Conservation (phyloP, 2,329 filamentous ascomycete species). For the Fusarium temperatum region DNA sequence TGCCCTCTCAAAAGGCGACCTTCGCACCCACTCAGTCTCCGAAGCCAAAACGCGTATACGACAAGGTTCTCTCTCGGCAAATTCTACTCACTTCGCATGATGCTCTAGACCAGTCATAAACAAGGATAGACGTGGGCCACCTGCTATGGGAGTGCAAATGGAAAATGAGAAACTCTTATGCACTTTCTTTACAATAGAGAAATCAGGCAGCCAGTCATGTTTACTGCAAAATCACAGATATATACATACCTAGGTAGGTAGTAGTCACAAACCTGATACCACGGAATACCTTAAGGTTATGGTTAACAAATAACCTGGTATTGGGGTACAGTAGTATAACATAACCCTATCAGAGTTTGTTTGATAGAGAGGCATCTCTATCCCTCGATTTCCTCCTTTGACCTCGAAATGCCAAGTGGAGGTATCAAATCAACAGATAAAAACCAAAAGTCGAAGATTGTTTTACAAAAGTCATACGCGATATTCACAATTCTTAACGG, state of each 20-base stretch:
- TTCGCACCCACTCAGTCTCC: neutral
- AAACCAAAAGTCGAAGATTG: neutral
- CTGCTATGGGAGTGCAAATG: neutral
- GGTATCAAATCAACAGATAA: constrained; percentile 11
- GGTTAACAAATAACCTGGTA: neutral
- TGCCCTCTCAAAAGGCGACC: neutral
- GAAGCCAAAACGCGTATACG: neutral
- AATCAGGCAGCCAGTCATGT: neutral
- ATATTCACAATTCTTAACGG: neutral
- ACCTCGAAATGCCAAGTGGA: neutral
- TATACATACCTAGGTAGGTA: neutral
- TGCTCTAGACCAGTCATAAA: neutral
- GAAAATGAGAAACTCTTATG: neutral
- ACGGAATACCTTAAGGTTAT: neutral
- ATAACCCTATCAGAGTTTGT: neutral
- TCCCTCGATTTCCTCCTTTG: neutral
- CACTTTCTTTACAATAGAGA: neutral
- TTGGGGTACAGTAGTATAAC: neutral
- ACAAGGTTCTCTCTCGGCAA: neutral
- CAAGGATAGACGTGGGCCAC: neutral
- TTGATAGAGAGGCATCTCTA: neutral
- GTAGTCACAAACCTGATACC: neutral
- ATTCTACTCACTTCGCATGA: neutral
- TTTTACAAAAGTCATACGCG: neutral
- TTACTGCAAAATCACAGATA: neutral